These are phyloP conservation scores for Tephrocybe sp. DNA, from an alignment of 768 basidiomycete genomes.

Conservation along the genomic window DNA sequence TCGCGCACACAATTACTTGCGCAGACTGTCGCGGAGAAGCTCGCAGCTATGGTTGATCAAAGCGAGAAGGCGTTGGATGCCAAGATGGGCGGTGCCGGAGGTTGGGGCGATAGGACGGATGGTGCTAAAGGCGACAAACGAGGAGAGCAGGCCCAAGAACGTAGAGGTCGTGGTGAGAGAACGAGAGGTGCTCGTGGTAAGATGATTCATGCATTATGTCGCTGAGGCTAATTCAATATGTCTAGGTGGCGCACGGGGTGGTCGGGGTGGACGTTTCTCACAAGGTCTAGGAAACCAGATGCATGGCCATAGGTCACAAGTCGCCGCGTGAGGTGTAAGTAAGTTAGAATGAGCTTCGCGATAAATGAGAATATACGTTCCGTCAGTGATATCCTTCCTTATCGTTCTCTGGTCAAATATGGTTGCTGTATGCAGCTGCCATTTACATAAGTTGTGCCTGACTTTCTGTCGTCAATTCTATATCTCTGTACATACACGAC, in stretches of 20 bases:
- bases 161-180: conserved; percentile 72
- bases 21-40: conserved; percentile 84
- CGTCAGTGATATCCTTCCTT: no score
- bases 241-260: conserved; percentile 58
- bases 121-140: conserved; percentile 76
- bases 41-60: conserved; percentile 82
- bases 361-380: no score
- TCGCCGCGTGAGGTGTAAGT: conserved; percentile 2
- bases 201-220: not conserved
- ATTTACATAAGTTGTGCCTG: no score
- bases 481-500: no score
- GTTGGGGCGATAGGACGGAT: conserved; percentile 68
- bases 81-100: conserved; percentile 69
- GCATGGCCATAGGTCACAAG: conserved; percentile 39
- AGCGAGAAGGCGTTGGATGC: conserved; percentile 87
- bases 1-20: conserved; percentile 89
- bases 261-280: conserved; percentile 77
- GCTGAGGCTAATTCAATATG: not conserved
- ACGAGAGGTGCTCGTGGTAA: conserved; percentile 61
- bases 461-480: no score
- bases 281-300: conserved; percentile 84
- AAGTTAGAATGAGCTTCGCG: not conserved
- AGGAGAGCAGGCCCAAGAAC: conserved; percentile 75
- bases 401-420: no score
- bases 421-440: no score